These are phyloP conservation scores for Vachellia pachyceras DNA, from an alignment of 306 rosid species.

Conservation along the genomic window DNA sequence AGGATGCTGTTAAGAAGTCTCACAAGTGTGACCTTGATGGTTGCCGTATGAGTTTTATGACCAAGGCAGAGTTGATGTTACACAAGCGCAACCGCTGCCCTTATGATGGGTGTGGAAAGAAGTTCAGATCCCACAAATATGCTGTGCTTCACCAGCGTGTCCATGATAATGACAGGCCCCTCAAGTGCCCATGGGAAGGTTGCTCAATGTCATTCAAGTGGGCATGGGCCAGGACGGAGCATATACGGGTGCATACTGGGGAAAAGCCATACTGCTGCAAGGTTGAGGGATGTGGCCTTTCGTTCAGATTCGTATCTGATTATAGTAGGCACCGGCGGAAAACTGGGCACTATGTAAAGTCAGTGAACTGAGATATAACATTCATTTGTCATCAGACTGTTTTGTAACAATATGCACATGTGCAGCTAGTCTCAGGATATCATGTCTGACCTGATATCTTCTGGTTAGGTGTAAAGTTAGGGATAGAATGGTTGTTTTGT, in stretches of 20 bases:
- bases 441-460: constrained; percentile 42
- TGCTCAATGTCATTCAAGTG: constrained; percentile 97
- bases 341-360: constrained; percentile 80
- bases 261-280: constrained; percentile 92
- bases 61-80: constrained; percentile 66
- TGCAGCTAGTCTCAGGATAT: constrained; percentile 44
- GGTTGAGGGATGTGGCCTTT: constrained; percentile 86
- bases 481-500: constrained; percentile 49
- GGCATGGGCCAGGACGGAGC: constrained; percentile 99
- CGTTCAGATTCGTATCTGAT: constrained; percentile 93
- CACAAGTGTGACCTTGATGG: constrained; percentile 82
- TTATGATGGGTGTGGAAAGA: constrained; percentile 90
- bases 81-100: constrained; percentile 91
- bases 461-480: constrained; percentile 58
- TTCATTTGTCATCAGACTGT: constrained; percentile 34
- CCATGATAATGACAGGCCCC: constrained; percentile 88
- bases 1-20: constrained; percentile 47
- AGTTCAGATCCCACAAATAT: constrained; percentile 91
- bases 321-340: constrained; percentile 93
- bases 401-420: constrained; percentile 47
- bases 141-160: constrained; percentile 86
- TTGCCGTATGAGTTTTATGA: constrained; percentile 79
- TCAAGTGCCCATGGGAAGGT: constrained; percentile 98
- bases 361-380: constrained; percentile 43
- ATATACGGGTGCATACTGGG: constrained; percentile 93